phyloP scores from a whole-genome alignment of 345 rosid genomes.

The Eucalyptus erythrocorys region DNA sequence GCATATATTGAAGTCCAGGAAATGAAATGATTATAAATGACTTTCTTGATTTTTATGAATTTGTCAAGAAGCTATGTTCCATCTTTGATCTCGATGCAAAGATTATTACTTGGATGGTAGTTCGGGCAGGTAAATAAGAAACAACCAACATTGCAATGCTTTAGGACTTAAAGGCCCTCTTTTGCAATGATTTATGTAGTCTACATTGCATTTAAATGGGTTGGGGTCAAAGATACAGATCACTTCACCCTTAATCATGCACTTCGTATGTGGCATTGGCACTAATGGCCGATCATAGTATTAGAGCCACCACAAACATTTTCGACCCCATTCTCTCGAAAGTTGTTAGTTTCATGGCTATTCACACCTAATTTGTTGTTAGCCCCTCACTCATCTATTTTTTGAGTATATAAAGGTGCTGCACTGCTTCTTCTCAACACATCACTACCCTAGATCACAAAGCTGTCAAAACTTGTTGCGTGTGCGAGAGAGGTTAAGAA shows the following conservation, averaged over 20 bases:
- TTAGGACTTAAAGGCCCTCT: not conserved
- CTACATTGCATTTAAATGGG: not conserved
- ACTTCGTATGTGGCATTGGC: rapidly evolving
- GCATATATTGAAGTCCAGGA: not conserved
- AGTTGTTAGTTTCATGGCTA: not conserved
- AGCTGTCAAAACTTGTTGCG: not conserved
- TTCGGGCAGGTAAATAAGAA: not conserved
- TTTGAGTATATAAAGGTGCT: not conserved
- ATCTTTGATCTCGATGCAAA: too few relatives aligned
- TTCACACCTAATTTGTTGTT: not conserved
- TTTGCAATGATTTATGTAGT: not conserved
- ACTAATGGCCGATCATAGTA: not conserved
- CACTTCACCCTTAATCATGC: not conserved
- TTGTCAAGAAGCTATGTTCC: not conserved
- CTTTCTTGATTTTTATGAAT: not conserved
- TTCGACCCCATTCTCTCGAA: too few relatives aligned
- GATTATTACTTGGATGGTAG: too few relatives aligned
- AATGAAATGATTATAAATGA: not conserved
- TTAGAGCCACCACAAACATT: not conserved
- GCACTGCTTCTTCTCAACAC: not conserved
- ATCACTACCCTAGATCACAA: not conserved
- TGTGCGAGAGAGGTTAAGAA: not conserved
- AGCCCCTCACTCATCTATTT: too few relatives aligned
- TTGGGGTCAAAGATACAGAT: rapidly evolving
- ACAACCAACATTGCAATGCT: not conserved